Evolutionary conservation across 345 rosid species (phyloP), one percentile per base, ranked within the genome.

Genomic region (Gossypium stocksii): DNA sequence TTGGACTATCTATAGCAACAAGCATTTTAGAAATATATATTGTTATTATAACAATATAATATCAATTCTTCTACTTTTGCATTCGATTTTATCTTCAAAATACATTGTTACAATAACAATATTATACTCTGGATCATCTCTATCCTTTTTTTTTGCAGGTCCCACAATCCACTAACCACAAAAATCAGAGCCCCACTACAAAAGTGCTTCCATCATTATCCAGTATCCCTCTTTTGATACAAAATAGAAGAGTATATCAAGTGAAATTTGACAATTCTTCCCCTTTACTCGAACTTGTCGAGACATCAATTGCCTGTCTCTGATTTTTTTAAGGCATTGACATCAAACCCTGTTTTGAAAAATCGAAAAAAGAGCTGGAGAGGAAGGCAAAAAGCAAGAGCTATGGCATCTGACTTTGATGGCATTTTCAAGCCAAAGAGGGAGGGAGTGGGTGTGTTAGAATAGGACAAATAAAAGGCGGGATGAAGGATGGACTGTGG

Each of bases 331-430:
- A 56, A 74, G 83, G 84, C 84, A 80, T 82, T 79, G 88, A 77
- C 86, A 85, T 83, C 80, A 10, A 82, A 49, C 86, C 87, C 79
- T 74, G 78, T 60, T 80, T 78, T 73, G 70, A 76, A 23, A 70
- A 17, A 7, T n/a, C 17, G 3, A 43, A 38, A 43, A 43, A 38
- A 51, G 83, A 71, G 82, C 76, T 79, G 69, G 71, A 78, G 76
- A 75, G 67, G 68, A 77, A 67, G 68, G 81, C 56, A 69, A 86
- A 82, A 22, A 23, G 80, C 70, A 77, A 63, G n/a, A 46, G 78
- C 78, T 74, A 78, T 86, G 85, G 84, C 84, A 85, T 88, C 87
- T 77, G 90, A 90, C 91, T 89, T 80, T 78, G 90, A 87, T 89
- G 75, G 84, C 89, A 89, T 80, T 82, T 83, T 79, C 81, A 80